phyloP scores from a whole-genome alignment of 768 basidiomycete species.

The Mycena capillaripes region DNA sequence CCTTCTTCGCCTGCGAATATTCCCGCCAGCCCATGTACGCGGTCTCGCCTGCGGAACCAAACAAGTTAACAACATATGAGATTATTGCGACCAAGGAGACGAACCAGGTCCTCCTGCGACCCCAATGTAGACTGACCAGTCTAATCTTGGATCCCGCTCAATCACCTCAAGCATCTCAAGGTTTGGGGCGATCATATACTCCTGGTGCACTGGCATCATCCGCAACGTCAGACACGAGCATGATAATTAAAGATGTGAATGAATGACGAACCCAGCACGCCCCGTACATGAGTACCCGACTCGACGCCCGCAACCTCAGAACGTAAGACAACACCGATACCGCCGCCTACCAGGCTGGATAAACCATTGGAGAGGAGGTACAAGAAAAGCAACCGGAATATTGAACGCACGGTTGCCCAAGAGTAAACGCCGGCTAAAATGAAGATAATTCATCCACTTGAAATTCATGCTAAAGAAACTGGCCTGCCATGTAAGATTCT shows the following conservation, averaged over 20 bases:
- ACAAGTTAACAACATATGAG: too few species aligned
- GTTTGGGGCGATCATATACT: conserved; percentile 1
- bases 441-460: too few species aligned
- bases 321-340: conserved; percentile 40
- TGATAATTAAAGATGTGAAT: not conserved
- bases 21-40: conserved; percentile 59
- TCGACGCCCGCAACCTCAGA: conserved; percentile 40
- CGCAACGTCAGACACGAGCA: too few species aligned
- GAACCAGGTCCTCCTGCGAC: not conserved
- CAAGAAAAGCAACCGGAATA: conserved; percentile 33
- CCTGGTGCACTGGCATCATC: conserved; percentile 1
- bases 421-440: not conserved
- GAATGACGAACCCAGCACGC: not conserved
- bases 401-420: not conserved
- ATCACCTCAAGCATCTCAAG: not conserved
- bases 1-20: conserved; percentile 54
- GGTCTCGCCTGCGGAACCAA: conserved; percentile 58
- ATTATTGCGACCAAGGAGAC: too few species aligned
- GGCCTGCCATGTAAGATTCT: not conserved
- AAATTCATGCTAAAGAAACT: not conserved
- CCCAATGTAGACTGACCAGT: not conserved
- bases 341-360: conserved; percentile 35
- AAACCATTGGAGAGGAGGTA: not conserved
- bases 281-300: conserved; percentile 36
- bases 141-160: conserved; percentile 2